A percentile compares a stretch with the other conserved stretches of the same genome.
Evolutionary conservation across 2,329 filamentous ascomycete genomes (phyloP).

Genomic region (Ceratocystis ficicola): DNA sequence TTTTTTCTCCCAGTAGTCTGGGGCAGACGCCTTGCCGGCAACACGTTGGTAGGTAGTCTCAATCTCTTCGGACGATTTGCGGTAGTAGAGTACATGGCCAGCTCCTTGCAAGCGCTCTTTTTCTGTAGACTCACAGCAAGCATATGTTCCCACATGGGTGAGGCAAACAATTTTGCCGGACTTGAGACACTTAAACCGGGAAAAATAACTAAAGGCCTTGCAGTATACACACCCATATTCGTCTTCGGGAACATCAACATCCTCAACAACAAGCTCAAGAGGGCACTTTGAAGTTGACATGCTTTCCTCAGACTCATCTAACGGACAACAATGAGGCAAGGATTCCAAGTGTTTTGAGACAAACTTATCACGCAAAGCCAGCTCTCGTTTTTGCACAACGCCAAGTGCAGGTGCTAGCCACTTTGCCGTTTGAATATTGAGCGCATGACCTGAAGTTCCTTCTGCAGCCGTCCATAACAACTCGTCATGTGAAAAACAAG

Average conservation of each 20-base stretch:
- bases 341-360: constrained; percentile 49
- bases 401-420: constrained; percentile 85
- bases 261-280: constrained; percentile 51
- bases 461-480: constrained; percentile 81
- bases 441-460: constrained; percentile 50
- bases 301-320: constrained; percentile 29
- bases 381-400: constrained; percentile 63
- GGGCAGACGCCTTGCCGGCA: constrained; percentile 71
- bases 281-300: constrained; percentile 37
- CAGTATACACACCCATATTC: constrained; percentile 87
- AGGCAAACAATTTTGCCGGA: constrained; percentile 75
- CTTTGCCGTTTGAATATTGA: constrained; percentile 78
- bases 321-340: constrained; percentile 42
- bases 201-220: constrained; percentile 84
- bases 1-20: constrained; percentile 83
- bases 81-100: constrained; percentile 64
- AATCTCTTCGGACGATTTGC: constrained; percentile 62
- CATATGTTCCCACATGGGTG: constrained; percentile 62
- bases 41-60: constrained; percentile 58
- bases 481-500: constrained; percentile 96
- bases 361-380: constrained; percentile 55
- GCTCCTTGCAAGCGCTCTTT: constrained; percentile 55
- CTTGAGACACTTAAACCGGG: constrained; percentile 73
- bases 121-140: constrained; percentile 64
- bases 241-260: constrained; percentile 72